Evolutionary conservation across 2,329 filamentous ascomycete genomes (phyloP), one percentile per base, ranked within the genome.

Genomic region (Fusarium albidum): DNA sequence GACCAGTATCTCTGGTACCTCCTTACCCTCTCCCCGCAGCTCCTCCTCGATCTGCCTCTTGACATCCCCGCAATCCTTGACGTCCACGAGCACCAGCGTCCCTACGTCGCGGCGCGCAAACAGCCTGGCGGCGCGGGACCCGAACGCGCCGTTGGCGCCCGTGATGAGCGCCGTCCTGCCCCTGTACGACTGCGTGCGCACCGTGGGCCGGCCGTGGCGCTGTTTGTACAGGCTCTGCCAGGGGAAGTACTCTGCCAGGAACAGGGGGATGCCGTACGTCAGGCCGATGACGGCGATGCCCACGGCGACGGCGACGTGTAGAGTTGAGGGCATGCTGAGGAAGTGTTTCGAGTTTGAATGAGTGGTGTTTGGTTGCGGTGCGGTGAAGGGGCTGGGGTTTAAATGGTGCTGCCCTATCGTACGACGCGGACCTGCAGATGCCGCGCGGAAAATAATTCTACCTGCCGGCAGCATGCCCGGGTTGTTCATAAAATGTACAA

Each of bases 51-150:
- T 75, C 51, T 73, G 48, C 48, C 65, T 35, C 53, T 73, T 71
- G 50, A 75, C 65, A 6, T 52, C 61, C 6, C 48, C 50, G 25
- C 70, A 71, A 40, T 75, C 69, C 40, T 42, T 70, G 29, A 75
- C 67, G 33, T 75, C 72, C 10, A 73, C 72, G 2, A 75, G 66
- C 18, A 75, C 65, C 31, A 75, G 67, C 4, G 70, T 75, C 12
- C 66, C 64, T 9, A 73, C 57, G 38, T 71, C 69, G 38, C 68
- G 67, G 15, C 65, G 52, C 2, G 73, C 72, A 52, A 75, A 73
- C 7, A 74, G 60, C 49, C 70, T 72, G 9, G 72, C 70, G 5
- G 71, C 71, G 6, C 72, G 61, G 1, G 70, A 74, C 1, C 73
- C 73, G 37, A 68, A 75, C 3, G 72, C 72, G 9, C 72, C 70